A percentile compares a stretch with the other conserved stretches of the same genome.
phyloP scores from a whole-genome alignment of 192 early-diverging fungal genomes.

The Coemansia sp. region DNA sequence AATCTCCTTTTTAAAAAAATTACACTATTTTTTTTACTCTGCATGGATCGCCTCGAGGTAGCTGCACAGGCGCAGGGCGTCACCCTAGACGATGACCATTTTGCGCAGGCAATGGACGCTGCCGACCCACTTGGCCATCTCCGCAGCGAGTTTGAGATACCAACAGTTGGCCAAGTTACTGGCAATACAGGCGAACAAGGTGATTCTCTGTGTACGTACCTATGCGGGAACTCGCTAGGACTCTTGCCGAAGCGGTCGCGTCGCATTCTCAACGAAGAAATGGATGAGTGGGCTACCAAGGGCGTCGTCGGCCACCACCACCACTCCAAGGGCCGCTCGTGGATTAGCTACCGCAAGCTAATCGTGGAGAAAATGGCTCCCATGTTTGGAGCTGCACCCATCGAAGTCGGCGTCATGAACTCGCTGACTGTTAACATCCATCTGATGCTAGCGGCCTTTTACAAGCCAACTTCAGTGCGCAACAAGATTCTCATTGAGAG shows the following conservation, averaged over 20 bases:
- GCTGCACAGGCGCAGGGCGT: conserved; percentile 19
- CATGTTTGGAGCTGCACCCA: conserved; percentile 65
- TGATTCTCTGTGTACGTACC: conserved; percentile 63
- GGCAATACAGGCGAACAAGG: conserved; percentile 2
- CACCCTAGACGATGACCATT: conserved; percentile 30
- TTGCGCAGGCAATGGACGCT: conserved; percentile 64
- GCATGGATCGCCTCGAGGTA: conserved; percentile 31
- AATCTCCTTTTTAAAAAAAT: neutral
- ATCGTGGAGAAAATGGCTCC: conserved; percentile 72
- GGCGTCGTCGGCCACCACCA: conserved; percentile 90
- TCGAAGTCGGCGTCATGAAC: conserved; percentile 91
- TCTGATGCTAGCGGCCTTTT: conserved; percentile 89
- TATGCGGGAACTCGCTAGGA: conserved; percentile 96
- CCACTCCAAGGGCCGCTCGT: conserved; percentile 79
- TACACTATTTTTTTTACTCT: neutral
- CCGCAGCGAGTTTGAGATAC: conserved; percentile 73
- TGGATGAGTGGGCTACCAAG: conserved; percentile 84
- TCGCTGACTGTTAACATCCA: conserved; percentile 92
- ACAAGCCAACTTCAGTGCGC: conserved; percentile 71
- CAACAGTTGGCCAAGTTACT: conserved; percentile 55
- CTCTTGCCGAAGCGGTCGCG: conserved; percentile 73
- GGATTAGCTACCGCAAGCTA: conserved; percentile 80
- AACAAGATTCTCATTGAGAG: conserved; percentile 89
- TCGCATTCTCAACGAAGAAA: conserved; percentile 77
- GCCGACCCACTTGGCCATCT: conserved; percentile 59